phyloP scores from a whole-genome alignment of 345 rosid genomes.

The Corymbia maculata region DNA sequence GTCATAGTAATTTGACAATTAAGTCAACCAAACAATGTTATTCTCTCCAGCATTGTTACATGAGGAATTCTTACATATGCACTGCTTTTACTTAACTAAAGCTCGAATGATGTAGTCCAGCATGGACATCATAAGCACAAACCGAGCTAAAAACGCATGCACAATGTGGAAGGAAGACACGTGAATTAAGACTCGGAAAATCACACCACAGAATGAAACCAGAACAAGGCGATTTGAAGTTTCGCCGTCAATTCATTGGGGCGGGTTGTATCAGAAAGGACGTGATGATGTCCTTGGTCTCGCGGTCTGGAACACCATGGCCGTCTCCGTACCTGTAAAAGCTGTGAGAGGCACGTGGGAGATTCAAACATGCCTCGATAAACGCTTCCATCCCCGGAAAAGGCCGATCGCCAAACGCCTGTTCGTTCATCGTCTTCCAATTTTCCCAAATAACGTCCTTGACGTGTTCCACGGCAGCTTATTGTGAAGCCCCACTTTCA shows the following conservation, averaged over 20 bases:
- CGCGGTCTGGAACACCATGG: background rate
- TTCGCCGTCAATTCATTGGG: background rate
- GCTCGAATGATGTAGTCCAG: background rate
- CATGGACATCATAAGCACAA: background rate
- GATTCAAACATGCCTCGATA: background rate
- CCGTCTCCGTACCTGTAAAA: constrained; percentile 13
- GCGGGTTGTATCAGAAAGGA: background rate
- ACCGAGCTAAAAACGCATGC: background rate
- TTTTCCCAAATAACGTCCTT: background rate
- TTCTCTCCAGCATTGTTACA: background rate
- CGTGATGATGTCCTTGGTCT: background rate
- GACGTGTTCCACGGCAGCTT: constrained; percentile 1
- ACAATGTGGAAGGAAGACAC: background rate
- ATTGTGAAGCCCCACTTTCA: background rate
- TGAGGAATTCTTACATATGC: too few species aligned
- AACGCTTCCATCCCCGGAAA: background rate
- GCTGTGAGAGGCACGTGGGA: background rate
- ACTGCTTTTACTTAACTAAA: background rate
- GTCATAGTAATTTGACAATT: too few species aligned
- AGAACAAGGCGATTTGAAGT: background rate
- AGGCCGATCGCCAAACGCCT: background rate
- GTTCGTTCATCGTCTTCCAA: constrained; percentile 13
- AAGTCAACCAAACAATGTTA: too few species aligned
- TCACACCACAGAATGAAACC: too few species aligned
- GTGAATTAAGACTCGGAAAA: background rate